A percentile compares a stretch with the other conserved stretches of the same genome.
Evolutionary conservation across 768 basidiomycete genomes (phyloP).

Genomic region (Calocera viscosa): DNA sequence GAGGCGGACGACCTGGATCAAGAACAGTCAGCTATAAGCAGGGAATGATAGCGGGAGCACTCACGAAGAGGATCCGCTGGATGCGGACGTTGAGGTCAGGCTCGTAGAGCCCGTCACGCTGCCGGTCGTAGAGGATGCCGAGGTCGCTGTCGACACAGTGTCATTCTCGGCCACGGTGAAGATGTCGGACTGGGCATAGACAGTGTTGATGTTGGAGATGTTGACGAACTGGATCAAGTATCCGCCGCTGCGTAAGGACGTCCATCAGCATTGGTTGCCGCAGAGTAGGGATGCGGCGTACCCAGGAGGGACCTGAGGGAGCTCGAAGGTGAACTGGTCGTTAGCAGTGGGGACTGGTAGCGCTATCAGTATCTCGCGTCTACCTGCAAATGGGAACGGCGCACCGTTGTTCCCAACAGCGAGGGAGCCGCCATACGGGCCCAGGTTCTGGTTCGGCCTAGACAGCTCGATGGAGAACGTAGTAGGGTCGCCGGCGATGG

Average conservation of each 20-base stretch:
- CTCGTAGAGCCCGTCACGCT: neutral
- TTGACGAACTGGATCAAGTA: neutral
- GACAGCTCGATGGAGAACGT: neutral
- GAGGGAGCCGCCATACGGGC: neutral
- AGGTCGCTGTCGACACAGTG: neutral
- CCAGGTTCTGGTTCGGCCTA: slow-evolving; percentile 1
- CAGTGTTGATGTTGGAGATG: slow-evolving; percentile 2
- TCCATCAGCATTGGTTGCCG: neutral
- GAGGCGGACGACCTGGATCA: neutral
- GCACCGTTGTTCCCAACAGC: slow-evolving; percentile 1
- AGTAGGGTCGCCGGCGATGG: neutral
- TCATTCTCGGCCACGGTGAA: slow-evolving; percentile 1
- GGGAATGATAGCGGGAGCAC: neutral
- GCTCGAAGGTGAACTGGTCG: neutral
- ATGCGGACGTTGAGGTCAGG: neutral
- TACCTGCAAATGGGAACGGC: too few species aligned
- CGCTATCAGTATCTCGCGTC: too few species aligned
- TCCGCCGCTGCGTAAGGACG: neutral
- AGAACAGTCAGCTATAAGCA: neutral
- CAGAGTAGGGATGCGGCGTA: neutral
- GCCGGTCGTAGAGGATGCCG: neutral
- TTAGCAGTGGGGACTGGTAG: slow-evolving; percentile 4
- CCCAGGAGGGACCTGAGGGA: slow-evolving; percentile 4
- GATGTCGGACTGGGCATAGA: neutral
- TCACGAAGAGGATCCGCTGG: neutral